Base-by-base conservation (phyloP, 225 moss, liverwort and hornwort species). In the Physcomitrellopsis africana region DNA sequence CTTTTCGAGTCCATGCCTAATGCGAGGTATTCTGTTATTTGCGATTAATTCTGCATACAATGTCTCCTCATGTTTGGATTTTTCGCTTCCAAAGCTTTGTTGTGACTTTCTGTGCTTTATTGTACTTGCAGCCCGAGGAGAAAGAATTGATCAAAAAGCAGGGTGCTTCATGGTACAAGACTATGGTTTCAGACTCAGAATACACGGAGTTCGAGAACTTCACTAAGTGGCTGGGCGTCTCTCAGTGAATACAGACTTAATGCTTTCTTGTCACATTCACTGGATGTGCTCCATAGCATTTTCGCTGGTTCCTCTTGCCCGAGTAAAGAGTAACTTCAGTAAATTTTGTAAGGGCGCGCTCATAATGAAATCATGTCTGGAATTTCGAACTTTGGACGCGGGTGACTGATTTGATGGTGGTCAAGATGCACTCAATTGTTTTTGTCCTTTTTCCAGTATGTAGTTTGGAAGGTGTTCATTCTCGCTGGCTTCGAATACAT, bases 141-240 rank as follows among this genome's bases (percentile, higher is more conserved):
- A 88, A 82, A 71, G 86, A 88, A 78, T 59, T 72, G 27, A 72
- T 88, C 24, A 91, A 88, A 82, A 86, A 91, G 78, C 78, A 88
- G 32, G 90, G 90, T 8, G 86, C 87, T 51, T 68, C 88, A 6
- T 91, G 90, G 90, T 91, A 86, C 81, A 85, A 88, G 63, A 91
- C 88, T 9, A 91, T 91, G 90, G 87, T 88, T 32, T 91, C 88
- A 18, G 90, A 91, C 73, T 83, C 83, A 61, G 88, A 88, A 42
- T 91, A 91, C 69, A 91, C 90, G 5, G 88, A 91, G 80, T 91
- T 88, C 65, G 90, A 91, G 83, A 87, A 86, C 73, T 91, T 91
- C 75, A 79, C 83, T 16, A 87, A 90, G 81, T 90, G 90, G 90
- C 79, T 90, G 53, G 90, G 90, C 55, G 90, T 90, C 8, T 79